phyloP scores from a whole-genome alignment of 306 rosid species.

The Macrotyloma uniflorum region DNA sequence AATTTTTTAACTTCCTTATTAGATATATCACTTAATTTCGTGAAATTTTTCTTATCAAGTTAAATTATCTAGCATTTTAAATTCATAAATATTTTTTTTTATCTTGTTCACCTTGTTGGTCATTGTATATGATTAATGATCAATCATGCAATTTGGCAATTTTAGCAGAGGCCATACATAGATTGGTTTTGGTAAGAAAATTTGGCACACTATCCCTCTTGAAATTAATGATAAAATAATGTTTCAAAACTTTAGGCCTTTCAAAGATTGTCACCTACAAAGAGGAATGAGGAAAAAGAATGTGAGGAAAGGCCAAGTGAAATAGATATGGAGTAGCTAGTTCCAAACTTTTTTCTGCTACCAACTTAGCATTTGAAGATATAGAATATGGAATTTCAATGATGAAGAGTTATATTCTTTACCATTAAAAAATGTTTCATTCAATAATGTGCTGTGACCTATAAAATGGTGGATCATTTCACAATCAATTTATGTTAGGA shows the following conservation, averaged over 20 bases:
- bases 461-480: conserved; percentile 28
- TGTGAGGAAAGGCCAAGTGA: conserved; percentile 34
- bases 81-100: no score
- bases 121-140: neutral
- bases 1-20: no score
- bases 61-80: no score
- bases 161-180: neutral
- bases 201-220: neutral
- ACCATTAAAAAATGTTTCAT: neutral
- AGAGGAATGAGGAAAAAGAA: conserved; percentile 14
- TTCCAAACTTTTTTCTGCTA: neutral
- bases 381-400: neutral
- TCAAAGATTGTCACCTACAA: conserved; percentile 28
- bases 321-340: conserved; percentile 27
- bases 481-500: neutral
- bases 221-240: conserved; percentile 4
- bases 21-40: no score
- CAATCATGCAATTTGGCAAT: neutral
- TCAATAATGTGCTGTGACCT: neutral
- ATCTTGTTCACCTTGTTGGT: no score
- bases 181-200: conserved; percentile 16
- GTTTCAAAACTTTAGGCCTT: neutral
- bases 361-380: conserved; percentile 19
- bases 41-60: no score
- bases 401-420: neutral